Conservation (phyloP, 2,329 filamentous ascomycete species). For the Cladosporium sphaerospermum region DNA sequence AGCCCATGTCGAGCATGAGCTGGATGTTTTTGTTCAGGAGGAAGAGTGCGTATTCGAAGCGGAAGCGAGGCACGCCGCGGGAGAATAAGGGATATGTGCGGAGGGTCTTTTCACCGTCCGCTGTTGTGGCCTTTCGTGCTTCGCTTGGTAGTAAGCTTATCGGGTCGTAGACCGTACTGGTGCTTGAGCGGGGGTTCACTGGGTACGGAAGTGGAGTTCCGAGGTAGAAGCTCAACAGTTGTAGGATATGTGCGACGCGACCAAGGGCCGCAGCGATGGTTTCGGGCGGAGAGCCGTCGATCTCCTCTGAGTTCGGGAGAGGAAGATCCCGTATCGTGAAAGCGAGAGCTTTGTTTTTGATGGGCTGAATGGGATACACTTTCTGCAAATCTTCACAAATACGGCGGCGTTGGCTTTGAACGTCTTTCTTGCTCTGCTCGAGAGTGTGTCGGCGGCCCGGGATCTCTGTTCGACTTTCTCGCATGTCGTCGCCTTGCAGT, state of each 20-base stretch:
- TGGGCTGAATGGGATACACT: slow-evolving; percentile 75
- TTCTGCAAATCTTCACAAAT: slow-evolving; percentile 75
- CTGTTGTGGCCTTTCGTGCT: slow-evolving; percentile 15
- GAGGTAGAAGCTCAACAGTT: slow-evolving; percentile 76
- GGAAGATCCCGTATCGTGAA: slow-evolving; percentile 78
- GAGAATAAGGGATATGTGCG: slow-evolving; percentile 72
- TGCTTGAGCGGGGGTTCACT: slow-evolving; percentile 64
- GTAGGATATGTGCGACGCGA: slow-evolving; percentile 67
- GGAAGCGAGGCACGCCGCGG: slow-evolving; percentile 63
- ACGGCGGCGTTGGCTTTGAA: slow-evolving; percentile 79
- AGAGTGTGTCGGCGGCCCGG: slow-evolving; percentile 23
- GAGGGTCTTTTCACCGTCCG: slow-evolving; percentile 18
- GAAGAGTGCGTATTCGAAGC: slow-evolving; percentile 95
- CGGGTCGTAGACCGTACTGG: slow-evolving; percentile 68
- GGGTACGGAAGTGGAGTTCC: slow-evolving; percentile 74
- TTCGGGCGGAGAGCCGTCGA: slow-evolving; percentile 65
- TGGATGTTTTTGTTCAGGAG: slow-evolving; percentile 96
- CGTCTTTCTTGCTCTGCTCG: slow-evolving; percentile 54
- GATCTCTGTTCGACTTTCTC: slow-evolving; percentile 50
- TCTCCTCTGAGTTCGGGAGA: slow-evolving; percentile 69
- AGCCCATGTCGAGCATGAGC: slow-evolving; percentile 51
- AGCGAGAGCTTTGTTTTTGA: slow-evolving; percentile 57
- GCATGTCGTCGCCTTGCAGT: slow-evolving; percentile 45
- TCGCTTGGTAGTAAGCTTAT: slow-evolving; percentile 42
- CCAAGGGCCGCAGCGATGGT: slow-evolving; percentile 75